A percentile compares a stretch with the other conserved stretches of the same genome.
phyloP scores from a whole-genome alignment of 1,284 basidiomycete genomes.

The Apiotrichum porosum region DNA sequence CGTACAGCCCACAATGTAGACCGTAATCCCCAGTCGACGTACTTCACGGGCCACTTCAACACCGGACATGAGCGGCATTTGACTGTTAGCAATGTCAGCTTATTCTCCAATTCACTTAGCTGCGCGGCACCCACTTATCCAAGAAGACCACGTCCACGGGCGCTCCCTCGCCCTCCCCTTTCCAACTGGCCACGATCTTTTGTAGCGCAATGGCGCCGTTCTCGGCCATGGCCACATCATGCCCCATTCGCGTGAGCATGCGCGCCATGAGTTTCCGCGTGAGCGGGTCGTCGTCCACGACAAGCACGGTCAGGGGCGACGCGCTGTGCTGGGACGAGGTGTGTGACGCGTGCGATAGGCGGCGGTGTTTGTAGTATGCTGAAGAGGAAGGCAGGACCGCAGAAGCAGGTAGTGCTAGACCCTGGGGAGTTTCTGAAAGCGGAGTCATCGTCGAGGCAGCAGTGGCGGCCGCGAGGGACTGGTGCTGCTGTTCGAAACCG shows the following conservation, averaged over 20 bases:
- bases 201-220: slow-evolving; percentile 77
- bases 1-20: slow-evolving; percentile 66
- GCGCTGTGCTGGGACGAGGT: background rate
- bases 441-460: too few relatives aligned
- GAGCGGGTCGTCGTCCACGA: slow-evolving; percentile 54
- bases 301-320: slow-evolving; percentile 21
- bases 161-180: too few relatives aligned
- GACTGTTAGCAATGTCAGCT: slow-evolving; percentile 18
- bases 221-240: slow-evolving; percentile 70
- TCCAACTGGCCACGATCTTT: slow-evolving; percentile 53
- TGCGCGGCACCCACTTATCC: slow-evolving; percentile 58
- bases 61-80: slow-evolving; percentile 68
- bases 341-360: slow-evolving; percentile 7
- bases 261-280: slow-evolving; percentile 77
- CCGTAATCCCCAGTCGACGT: slow-evolving; percentile 60
- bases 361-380: too few relatives aligned
- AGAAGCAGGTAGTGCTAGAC: too few relatives aligned
- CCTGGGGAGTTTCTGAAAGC: too few relatives aligned
- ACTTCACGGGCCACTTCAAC: slow-evolving; percentile 65
- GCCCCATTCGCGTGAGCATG: slow-evolving; percentile 71
- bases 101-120: too few relatives aligned
- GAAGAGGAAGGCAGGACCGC: too few relatives aligned
- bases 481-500: too few relatives aligned
- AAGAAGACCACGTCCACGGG: slow-evolving; percentile 69
- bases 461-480: too few relatives aligned